Conservation (phyloP, 306 rosid species). For the barrel medic (Medicago truncatula) region MtrunA17r5.0-ANR NC_053044.1:31098501-31099000, state of each 20-base stretch:
- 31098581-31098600: too few relatives aligned
- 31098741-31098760: neutral
- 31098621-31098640: too few relatives aligned
- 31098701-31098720: neutral
- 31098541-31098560: too few relatives aligned
- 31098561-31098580: too few relatives aligned
- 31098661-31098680: neutral
- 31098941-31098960: constrained; percentile 8
- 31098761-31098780: neutral
- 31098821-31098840: too few relatives aligned
- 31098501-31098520: too few relatives aligned
- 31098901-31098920: neutral
- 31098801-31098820: neutral
- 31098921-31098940: constrained; percentile 16
- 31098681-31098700: neutral
- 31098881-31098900: too few relatives aligned
- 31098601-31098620: too few relatives aligned
- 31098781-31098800: constrained; percentile 23
- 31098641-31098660: neutral
- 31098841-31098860: too few relatives aligned
- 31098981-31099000: constrained; percentile 19
- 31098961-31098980: constrained; percentile 5
- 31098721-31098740: constrained; percentile 10
- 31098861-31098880: too few relatives aligned
- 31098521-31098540: too few relatives aligned